Base-by-base conservation (phyloP, 331 rosid species). In the Malus hybrid region DNA sequence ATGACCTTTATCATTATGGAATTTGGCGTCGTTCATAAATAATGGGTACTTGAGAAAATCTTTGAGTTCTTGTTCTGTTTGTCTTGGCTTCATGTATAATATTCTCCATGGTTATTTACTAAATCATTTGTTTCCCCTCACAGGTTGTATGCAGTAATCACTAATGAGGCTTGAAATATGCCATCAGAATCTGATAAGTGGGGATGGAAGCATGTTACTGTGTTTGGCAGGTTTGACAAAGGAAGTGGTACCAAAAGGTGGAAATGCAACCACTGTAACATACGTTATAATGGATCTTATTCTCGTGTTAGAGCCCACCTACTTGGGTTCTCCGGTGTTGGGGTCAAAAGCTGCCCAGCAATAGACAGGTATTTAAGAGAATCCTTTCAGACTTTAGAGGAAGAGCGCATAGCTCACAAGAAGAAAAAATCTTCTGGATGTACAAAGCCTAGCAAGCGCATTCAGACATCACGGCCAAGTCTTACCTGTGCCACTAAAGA, bases 141-240 rank as follows among this genome's bases (percentile, higher is more conserved):
- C 32, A 9, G 6, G 62, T 79, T 71, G 14, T 60, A 77, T 82
- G 65, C 79, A 85, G 85, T 75, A 48, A 63, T 50, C 64, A 3
- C 16, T 56, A 70, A 10, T 44, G 11, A 22, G 65, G 63, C 68
- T 73, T 77, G 84, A 77, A 85, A 56, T 50, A 85, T 86, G 93
- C 82, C 80, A 44, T 71, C 84, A 2, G 85, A 86, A 50, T 86
- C 86, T 68, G 93, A 88, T 66, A 88, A 85, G 80, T 86, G 90
- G 90, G 86, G 86, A 44, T 86, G 93, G 89, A 85, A 84, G 67
- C 93, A 88, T 67, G 93, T 86, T 29, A 84, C 85, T 78, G 85
- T 86, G 74, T 86, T 86, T 72, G 90, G 89, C 72, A 90, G 93
- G n/a, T 88, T 88, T 73, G 93, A 88, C 80, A 88, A 86, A 80